Evolutionary conservation across 345 rosid genomes (phyloP), one percentile per base, ranked within the genome.

Genomic region (Populus tremula): DNA sequence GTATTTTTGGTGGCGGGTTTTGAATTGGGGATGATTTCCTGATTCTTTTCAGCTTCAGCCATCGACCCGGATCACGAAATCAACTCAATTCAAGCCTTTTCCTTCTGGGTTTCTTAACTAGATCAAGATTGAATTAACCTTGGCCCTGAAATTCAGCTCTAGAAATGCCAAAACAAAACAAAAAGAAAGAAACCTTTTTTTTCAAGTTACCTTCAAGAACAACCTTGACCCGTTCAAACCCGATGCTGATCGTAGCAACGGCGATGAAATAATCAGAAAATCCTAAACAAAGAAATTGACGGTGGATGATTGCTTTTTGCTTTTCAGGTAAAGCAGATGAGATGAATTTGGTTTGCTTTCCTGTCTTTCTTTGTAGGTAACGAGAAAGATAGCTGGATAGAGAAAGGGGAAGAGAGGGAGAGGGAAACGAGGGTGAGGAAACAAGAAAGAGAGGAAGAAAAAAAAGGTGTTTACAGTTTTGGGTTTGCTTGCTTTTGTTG

Each of bases 1-100:
- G 20, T 10, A 14, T 78, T 10, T 12, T 72, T 47, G 29, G 87
- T 10, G 1, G 78, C 27, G 16, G 88, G 56, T 65, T 77, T 86
- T 36, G 83, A 66, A 79, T 87, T 86, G 41, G 72, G 81, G 1
- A 79, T 72, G 68, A 75, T 63, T 9, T 84, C 90, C 45, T 45
- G 76, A 73, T 76, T 81, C 29, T 82, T 82, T 49, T 83, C 92
- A 18, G 76, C 81, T 70, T 80, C 93, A 23, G 85, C 88, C 91
- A 90, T 86, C 76, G 75, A 81, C 68, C 81, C 82, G 80, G 79
- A 74, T 74, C 77, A 79, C 27, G 8, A 77, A 83, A 83, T 29
- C 17, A 21, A 54, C 35, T 67, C 21, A 36, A 71, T 59, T 35
- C 3, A 36, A 21, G 39, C 4, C 5, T 31, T 41, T 4, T 5